Evolutionary conservation across 139 green algal genomes (phyloP), one percentile per base, ranked within the genome.

Genomic region (Micractinium conductrix): DNA sequence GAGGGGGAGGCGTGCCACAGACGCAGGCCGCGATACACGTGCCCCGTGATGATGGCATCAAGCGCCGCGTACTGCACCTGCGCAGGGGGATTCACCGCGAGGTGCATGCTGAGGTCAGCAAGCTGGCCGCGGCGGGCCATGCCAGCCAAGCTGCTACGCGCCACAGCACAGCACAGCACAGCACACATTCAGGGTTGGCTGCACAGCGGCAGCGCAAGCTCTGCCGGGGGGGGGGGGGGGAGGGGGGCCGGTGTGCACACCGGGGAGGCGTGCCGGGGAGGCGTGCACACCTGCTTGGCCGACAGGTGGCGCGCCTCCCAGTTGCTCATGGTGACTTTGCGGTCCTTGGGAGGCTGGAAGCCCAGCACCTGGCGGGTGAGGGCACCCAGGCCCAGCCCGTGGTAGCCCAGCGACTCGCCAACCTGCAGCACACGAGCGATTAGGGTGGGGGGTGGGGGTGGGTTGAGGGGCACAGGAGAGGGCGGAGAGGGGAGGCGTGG

Each of bases 31-130:
- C 86, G 81, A 37, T 84, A 89, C 40, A 90, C 14, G 79, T 84
- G 35, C 10, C 86, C 84, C 5, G 87, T 90, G 43, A 87, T 55
- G 38, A 90, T 48, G 28, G 87, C 87, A 74, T 90, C 87, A 7
- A 90, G 62, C 1, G 87, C 87, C 24, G 84, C 87, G 50, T 90
- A 90, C 55, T 84, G 78, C 38, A 89, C 58, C 44, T 89, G 85
- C 50, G 19, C 19, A 5, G 8, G 14, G 12, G 9, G 7, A 45
- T 21, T 4, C 33, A 73, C 9, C 22, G 65, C 1, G 16, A 24
- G 65, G 33, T 73, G 33, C 1, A 28, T 16, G 4, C 2, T 9
- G 65, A 42, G 65, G 33, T 12, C 16, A 4, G 55, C 60, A 33
- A 30, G 14, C 60, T 37, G 60, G 60, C 24, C 3, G 24, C 19